Evolutionary conservation across 2,329 filamentous ascomycete species (phyloP).

Genomic region (Penicillium janthinellum): DNA sequence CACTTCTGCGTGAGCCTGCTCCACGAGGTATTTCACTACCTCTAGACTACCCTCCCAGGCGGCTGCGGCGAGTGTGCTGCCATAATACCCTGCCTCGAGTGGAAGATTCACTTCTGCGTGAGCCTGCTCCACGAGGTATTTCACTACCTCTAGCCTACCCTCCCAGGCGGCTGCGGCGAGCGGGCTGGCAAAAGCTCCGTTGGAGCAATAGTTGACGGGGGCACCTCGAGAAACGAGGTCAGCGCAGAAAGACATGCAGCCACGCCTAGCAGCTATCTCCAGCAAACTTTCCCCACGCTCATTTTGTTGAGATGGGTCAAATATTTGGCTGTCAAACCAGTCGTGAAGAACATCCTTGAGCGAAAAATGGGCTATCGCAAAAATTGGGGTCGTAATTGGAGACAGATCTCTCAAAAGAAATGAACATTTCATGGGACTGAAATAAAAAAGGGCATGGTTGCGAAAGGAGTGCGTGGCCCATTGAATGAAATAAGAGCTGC

Average conservation of each 20-base stretch:
- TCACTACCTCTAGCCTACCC: conserved; percentile 8
- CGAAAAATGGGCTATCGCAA: background rate
- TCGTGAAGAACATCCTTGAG: background rate
- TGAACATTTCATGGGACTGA: no score
- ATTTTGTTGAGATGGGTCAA: background rate
- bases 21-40: background rate
- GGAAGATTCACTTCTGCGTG: conserved; percentile 10
- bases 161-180: conserved; percentile 7
- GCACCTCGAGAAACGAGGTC: no score
- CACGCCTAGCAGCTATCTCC: background rate
- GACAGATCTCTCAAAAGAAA: no score
- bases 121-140: conserved; percentile 9
- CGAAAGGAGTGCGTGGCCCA: no score
- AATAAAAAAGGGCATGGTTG: no score
- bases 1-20: no score
- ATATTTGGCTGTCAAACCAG: background rate
- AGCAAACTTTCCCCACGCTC: background rate
- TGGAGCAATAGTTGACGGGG: no score
- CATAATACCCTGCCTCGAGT: background rate
- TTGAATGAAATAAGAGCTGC: background rate
- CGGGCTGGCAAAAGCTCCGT: no score
- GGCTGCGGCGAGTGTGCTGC: conserved; percentile 7
- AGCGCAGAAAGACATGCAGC: background rate
- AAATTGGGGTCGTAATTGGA: background rate
- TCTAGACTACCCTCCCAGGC: no score